Evolutionary conservation across 352 stramenopile species (phyloP).

Genomic region (Phytophthora gonapodyides): DNA sequence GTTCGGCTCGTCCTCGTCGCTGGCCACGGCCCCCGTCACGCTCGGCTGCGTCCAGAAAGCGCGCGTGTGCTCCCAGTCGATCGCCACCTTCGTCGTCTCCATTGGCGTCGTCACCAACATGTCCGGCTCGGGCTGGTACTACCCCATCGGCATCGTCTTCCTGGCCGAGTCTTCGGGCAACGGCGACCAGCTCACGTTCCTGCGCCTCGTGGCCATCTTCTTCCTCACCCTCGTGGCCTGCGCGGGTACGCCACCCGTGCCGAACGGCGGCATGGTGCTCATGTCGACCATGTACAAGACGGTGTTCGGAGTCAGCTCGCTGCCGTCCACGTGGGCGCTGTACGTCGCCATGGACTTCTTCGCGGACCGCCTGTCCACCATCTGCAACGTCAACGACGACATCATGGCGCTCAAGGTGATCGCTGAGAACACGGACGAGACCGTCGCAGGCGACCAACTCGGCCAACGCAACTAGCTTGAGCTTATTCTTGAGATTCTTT

Average conservation of each 20-base stretch:
- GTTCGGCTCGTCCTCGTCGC: conserved; percentile 67
- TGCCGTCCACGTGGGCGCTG: conserved; percentile 60
- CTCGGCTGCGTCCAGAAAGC: conserved; percentile 67
- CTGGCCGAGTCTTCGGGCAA: conserved; percentile 65
- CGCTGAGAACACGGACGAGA: conserved; percentile 74
- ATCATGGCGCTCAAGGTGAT: conserved; percentile 81
- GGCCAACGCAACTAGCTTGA: conserved; percentile 43
- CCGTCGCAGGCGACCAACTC: conserved; percentile 57
- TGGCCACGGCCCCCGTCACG: conserved; percentile 69
- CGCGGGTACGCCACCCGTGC: conserved; percentile 57
- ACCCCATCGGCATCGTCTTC: conserved; percentile 64
- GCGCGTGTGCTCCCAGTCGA: conserved; percentile 64
- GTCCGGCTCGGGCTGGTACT: conserved; percentile 60
- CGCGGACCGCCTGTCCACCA: conserved; percentile 62
- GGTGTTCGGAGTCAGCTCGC: conserved; percentile 48
- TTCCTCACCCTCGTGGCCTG: conserved; percentile 63
- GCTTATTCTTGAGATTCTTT: not conserved
- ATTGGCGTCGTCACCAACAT: conserved; percentile 71
- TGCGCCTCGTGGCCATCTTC: conserved; percentile 54
- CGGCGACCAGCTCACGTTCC: conserved; percentile 51
- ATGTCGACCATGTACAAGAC: conserved; percentile 74
- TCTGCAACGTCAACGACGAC: conserved; percentile 84
- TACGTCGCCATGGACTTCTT: conserved; percentile 72
- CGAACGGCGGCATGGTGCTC: conserved; percentile 50
- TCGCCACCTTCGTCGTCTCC: conserved; percentile 78